These are phyloP conservation scores for Saccharomyces pastorianus DNA, from an alignment of 1,139 yeast species.

Conservation along the genomic window DNA sequence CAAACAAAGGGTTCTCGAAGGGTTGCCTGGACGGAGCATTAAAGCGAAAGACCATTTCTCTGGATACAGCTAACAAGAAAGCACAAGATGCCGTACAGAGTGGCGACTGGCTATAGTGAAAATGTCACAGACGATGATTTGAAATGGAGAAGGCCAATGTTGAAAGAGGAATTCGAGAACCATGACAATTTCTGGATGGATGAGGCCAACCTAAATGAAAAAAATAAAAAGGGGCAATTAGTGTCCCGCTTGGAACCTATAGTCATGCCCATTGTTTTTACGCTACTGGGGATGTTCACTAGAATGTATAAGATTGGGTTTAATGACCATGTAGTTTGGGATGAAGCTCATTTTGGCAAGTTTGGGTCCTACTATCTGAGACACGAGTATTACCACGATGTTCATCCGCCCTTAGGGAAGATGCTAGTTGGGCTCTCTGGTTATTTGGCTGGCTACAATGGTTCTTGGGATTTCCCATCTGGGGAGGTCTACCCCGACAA, in stretches of 20 bases:
- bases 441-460: conserved; percentile 90
- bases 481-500: conserved; percentile 82
- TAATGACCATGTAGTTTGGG: conserved; percentile 80
- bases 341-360: conserved; percentile 94
- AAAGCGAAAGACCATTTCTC: not conserved
- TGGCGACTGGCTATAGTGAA: not conserved
- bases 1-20: not conserved
- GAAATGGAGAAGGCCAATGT: not conserved
- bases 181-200: not conserved
- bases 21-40: not conserved
- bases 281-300: conserved; percentile 58
- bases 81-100: not conserved
- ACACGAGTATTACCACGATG: conserved; percentile 94
- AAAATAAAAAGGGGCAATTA: not conserved
- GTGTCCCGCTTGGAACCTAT: conserved; percentile 33
- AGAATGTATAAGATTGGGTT: conserved; percentile 71
- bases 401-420: conserved; percentile 97
- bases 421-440: conserved; percentile 96
- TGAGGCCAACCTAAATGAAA: not conserved
- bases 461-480: conserved; percentile 90
- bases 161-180: not conserved
- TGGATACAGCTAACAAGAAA: not conserved
- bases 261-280: conserved; percentile 51
- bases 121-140: not conserved
- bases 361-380: conserved; percentile 89